phyloP scores from a whole-genome alignment of 139 green algal species.

The Chlorella sp. region DNA sequence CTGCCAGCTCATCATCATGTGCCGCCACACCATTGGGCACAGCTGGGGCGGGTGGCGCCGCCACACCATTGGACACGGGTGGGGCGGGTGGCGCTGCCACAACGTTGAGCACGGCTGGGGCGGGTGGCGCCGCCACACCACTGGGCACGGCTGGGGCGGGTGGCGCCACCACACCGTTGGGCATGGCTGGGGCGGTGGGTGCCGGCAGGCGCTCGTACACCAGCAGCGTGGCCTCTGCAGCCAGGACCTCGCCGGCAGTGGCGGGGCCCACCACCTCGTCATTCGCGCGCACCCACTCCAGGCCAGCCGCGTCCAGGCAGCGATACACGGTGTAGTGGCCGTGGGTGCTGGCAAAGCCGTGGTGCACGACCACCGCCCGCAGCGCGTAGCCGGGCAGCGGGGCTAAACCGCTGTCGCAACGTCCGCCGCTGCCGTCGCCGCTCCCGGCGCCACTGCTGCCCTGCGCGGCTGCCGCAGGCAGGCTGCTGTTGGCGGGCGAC shows the following conservation, averaged over 20 bases:
- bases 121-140: not conserved
- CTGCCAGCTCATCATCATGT: too few species aligned
- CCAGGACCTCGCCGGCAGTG: not conserved
- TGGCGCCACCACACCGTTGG: not conserved
- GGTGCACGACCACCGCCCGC: conserved; percentile 21
- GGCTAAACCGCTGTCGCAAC: not conserved
- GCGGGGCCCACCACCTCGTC: conserved; percentile 5
- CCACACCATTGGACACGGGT: not conserved
- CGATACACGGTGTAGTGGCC: conserved; percentile 21
- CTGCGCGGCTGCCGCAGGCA: not conserved
- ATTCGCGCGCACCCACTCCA: conserved; percentile 11
- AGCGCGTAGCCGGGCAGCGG: not conserved
- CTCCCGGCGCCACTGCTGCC: not conserved
- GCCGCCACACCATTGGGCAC: not conserved
- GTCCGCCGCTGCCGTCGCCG: not conserved
- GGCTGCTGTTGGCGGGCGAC: not conserved
- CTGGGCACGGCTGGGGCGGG: not conserved
- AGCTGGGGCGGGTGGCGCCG: not conserved
- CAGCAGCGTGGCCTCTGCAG: conserved; percentile 19
- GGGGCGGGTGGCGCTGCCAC: not conserved
- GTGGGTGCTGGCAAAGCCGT: not conserved
- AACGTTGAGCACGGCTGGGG: not conserved
- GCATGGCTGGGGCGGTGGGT: not conserved
- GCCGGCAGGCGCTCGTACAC: conserved; percentile 10
- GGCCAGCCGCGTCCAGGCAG: not conserved